Percentiles rank a stretch among this genome's conserved stretches.
These are phyloP conservation scores for Inga laurina DNA, from an alignment of 306 rosid species.

Conservation along the genomic window DNA sequence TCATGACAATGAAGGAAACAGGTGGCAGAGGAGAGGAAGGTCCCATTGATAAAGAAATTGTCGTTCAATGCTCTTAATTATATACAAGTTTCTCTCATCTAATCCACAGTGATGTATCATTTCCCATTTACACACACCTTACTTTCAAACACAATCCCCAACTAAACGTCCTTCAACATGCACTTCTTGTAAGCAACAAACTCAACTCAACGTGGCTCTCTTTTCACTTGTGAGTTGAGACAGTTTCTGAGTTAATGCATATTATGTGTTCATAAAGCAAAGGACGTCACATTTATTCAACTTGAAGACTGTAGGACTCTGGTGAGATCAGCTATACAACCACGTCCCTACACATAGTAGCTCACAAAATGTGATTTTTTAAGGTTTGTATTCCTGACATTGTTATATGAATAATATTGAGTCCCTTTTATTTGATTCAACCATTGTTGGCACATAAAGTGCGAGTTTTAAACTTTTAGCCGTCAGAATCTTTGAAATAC, in stretches of 20 bases:
- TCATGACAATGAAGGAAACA: not conserved
- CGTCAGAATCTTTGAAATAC: not conserved
- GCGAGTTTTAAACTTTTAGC: not conserved
- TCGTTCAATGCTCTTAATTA: not conserved
- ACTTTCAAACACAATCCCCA: not conserved
- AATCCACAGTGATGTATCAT: not conserved
- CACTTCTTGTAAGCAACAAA: not conserved
- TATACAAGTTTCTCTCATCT: not conserved
- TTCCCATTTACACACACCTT: not conserved
- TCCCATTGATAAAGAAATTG: not conserved
- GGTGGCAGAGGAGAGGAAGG: not conserved
- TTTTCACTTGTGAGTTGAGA: not conserved
- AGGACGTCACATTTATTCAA: not conserved
- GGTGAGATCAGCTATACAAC: not conserved
- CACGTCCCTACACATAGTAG: no score
- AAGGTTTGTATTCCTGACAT: not conserved
- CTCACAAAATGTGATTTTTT: not conserved
- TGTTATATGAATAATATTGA: not conserved
- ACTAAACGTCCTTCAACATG: not conserved
- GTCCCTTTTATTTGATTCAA: not conserved
- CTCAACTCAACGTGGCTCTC: not conserved
- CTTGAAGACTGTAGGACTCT: not conserved
- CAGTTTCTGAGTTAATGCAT: not conserved
- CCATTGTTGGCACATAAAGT: not conserved
- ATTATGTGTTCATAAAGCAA: not conserved